Evolutionary conservation across 176 grass and related monocot species (phyloP).

Genomic region (Cocos nucifera): DNA sequence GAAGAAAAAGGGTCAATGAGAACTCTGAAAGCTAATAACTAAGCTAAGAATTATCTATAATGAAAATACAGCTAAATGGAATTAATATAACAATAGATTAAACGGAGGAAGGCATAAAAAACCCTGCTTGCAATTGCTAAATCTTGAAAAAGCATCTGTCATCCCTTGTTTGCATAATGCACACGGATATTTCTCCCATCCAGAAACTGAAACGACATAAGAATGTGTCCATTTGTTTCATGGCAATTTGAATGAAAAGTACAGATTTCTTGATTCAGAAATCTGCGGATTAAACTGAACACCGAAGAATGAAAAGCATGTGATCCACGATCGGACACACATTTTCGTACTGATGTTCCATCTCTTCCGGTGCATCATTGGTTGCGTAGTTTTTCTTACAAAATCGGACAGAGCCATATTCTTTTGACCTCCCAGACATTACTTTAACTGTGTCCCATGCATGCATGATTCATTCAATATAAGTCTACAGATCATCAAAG

Average conservation of each 20-base stretch:
- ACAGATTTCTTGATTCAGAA: too few species aligned
- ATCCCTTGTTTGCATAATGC: conserved; percentile 22
- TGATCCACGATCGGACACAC: not conserved
- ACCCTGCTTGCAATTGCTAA: too few species aligned
- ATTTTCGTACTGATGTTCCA: conserved; percentile 23
- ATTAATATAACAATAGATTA: too few species aligned
- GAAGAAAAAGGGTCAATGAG: too few species aligned
- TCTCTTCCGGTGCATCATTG: conserved; percentile 24
- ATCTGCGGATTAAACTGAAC: too few species aligned
- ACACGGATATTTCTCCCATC: conserved; percentile 45
- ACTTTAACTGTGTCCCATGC: conserved; percentile 21
- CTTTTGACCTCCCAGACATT: conserved; percentile 28
- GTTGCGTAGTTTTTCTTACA: conserved; percentile 19
- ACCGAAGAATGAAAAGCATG: too few species aligned
- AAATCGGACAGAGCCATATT: conserved; percentile 47
- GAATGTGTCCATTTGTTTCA: not conserved
- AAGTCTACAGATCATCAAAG: not conserved
- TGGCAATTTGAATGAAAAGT: not conserved
- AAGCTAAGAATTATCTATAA: too few species aligned
- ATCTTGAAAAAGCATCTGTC: not conserved
- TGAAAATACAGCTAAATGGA: too few species aligned
- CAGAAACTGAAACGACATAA: conserved; percentile 24
- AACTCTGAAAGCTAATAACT: too few species aligned
- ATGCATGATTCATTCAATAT: not conserved
- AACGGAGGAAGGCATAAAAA: too few species aligned